phyloP scores from a whole-genome alignment of 2,329 filamentous ascomycete species.

The Thielaviopsis cerberus region DNA sequence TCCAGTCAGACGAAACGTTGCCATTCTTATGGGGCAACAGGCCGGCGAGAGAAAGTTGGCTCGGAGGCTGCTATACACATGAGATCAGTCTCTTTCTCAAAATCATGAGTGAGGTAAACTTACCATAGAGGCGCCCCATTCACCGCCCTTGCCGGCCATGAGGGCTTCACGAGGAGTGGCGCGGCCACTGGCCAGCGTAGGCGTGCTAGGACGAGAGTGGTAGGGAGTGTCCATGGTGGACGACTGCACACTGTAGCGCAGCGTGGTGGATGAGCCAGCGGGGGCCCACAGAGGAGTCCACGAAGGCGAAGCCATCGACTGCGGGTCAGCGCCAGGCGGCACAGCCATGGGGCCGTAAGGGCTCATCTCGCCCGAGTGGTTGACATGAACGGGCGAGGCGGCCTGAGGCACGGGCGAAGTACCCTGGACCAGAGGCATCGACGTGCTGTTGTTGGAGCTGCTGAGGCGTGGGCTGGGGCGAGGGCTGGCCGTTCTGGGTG shows the following conservation, averaged over 20 bases:
- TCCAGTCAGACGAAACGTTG: slow-evolving; percentile 11
- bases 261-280: slow-evolving; percentile 5
- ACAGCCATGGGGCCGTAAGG: slow-evolving; percentile 6
- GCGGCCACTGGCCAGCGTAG: slow-evolving; percentile 17
- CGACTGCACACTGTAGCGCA: slow-evolving; percentile 11
- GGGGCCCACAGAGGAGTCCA: slow-evolving; percentile 10
- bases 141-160: slow-evolving; percentile 13
- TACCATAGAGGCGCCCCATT: slow-evolving; percentile 16
- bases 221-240: slow-evolving; percentile 13
- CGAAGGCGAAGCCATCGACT: slow-evolving; percentile 5
- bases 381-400: slow-evolving; percentile 3
- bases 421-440: slow-evolving; percentile 13
- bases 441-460: slow-evolving; percentile 10
- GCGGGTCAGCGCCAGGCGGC: slow-evolving; percentile 4
- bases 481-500: slow-evolving; percentile 4
- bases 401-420: slow-evolving; percentile 12
- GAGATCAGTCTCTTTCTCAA: neutral
- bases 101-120: neutral
- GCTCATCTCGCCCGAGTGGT: slow-evolving; percentile 8
- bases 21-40: slow-evolving; percentile 20
- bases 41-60: slow-evolving; percentile 24
- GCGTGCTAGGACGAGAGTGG: slow-evolving; percentile 16
- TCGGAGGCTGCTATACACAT: slow-evolving; percentile 21
- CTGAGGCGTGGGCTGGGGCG: slow-evolving; percentile 12
- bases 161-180: slow-evolving; percentile 15